Evolutionary conservation across 176 grass and related monocot genomes (phyloP).

Genomic region (Raddia distichophylla): DNA sequence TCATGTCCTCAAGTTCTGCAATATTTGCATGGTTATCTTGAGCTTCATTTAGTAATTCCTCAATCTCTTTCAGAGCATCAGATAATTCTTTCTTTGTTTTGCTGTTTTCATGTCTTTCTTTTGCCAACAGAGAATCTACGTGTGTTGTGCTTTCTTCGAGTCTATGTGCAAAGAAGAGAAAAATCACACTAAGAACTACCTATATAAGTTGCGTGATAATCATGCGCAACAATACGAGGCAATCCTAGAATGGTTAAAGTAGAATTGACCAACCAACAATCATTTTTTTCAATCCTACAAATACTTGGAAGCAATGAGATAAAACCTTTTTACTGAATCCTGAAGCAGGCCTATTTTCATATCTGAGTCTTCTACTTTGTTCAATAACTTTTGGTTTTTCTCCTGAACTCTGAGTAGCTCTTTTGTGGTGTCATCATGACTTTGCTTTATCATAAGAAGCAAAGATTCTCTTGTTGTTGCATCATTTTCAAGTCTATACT

Average conservation of each 20-base stretch:
- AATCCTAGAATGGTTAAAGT: conserved; percentile 23
- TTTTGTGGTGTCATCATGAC: conserved; percentile 48
- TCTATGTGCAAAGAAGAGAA: conserved; percentile 60
- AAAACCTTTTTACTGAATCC: conserved; percentile 63
- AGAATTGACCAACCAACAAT: conserved; percentile 25
- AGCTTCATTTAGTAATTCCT: conserved; percentile 56
- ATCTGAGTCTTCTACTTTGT: conserved; percentile 44
- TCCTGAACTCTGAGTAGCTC: conserved; percentile 47
- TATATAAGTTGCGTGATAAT: background rate
- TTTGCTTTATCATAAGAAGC: conserved; percentile 54
- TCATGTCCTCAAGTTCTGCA: conserved; percentile 47
- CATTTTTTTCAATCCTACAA: conserved; percentile 24
- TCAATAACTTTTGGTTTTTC: conserved; percentile 44
- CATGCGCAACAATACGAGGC: background rate
- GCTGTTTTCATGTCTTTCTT: conserved; percentile 63
- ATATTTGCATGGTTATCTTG: conserved; percentile 49
- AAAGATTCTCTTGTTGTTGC: conserved; percentile 45
- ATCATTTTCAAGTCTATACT: conserved; percentile 68
- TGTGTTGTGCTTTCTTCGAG: conserved; percentile 55
- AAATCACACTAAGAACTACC: conserved; percentile 30
- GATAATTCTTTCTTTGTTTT: conserved; percentile 57
- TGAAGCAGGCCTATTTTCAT: conserved; percentile 54
- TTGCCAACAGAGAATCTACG: conserved; percentile 53
- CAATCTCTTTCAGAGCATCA: conserved; percentile 52
- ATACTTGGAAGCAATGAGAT: conserved; percentile 33